Percentiles rank a stretch among this genome's conserved stretches.
These are phyloP conservation scores for Cyclotella choctawhatcheeana DNA, from an alignment of 108 stramenopile genomes.

Conservation along the genomic window DNA sequence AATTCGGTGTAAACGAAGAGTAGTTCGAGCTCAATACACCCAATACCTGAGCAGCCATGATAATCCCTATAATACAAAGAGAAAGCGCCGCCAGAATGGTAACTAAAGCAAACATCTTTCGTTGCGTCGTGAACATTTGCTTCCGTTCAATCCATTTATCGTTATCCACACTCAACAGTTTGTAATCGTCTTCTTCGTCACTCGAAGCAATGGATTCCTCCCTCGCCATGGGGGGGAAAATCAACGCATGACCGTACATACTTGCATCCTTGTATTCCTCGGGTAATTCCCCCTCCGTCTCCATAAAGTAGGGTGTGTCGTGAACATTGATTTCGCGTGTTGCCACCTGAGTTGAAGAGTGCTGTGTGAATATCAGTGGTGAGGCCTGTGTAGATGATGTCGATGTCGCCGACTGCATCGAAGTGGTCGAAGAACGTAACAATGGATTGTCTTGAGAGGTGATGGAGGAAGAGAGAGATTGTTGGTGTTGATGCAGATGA, in stretches of 20 bases:
- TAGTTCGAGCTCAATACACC: background rate
- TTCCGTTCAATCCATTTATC: no score
- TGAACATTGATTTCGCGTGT: slow-evolving; percentile 15
- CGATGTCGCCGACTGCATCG: no score
- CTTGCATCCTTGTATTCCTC: background rate
- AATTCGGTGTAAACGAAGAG: background rate
- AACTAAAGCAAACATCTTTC: background rate
- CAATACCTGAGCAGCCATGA: background rate
- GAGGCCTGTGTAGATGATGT: background rate
- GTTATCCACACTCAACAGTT: background rate
- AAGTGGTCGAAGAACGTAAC: no score
- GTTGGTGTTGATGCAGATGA: no score
- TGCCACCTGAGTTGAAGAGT: background rate
- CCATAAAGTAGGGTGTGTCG: background rate
- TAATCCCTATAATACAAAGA: background rate
- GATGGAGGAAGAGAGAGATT: no score
- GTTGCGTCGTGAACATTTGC: background rate
- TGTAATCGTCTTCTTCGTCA: background rate
- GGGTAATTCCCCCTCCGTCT: background rate
- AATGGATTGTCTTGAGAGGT: no score
- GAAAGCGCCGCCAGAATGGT: slow-evolving; percentile 2
- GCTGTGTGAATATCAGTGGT: background rate
- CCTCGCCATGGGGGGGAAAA: background rate
- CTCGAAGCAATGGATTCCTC: background rate
- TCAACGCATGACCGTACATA: background rate